phyloP scores from a whole-genome alignment of 305 asterid genomes.

The Solanum hybrid region DNA sequence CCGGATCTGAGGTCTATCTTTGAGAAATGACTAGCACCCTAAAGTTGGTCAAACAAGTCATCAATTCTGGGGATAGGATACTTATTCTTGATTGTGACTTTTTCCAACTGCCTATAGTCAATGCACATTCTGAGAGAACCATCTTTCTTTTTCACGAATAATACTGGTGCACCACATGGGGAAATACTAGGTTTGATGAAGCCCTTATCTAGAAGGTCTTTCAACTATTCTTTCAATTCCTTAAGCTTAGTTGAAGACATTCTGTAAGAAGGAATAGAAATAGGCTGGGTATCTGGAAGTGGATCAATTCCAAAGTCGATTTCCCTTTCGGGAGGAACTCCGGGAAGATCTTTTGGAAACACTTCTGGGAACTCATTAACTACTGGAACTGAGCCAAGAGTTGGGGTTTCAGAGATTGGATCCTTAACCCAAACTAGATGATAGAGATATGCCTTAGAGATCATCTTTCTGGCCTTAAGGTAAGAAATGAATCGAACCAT shows the following conservation, averaged over 20 bases:
- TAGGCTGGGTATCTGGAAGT: neutral
- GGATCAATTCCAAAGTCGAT: neutral
- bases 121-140: neutral
- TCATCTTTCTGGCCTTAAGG: neutral
- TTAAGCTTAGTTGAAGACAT: neutral
- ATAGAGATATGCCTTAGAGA: neutral
- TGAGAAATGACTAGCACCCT: too few species aligned
- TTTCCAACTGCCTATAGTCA: neutral
- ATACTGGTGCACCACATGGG: neutral
- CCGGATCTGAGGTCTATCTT: too few species aligned
- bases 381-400: neutral
- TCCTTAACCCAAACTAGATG: neutral
- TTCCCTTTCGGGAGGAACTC: neutral
- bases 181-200: neutral
- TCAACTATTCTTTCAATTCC: neutral
- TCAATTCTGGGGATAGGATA: neutral
- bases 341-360: neutral
- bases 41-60: too few species aligned
- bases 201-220: neutral
- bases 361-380: neutral
- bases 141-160: neutral
- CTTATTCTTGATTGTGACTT: neutral
- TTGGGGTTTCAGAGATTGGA: neutral
- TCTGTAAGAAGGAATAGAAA: neutral
- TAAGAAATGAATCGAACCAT: neutral